These are phyloP conservation scores for Dictyostelium firmibasis DNA, from an alignment of 78 protist genomes.

Conservation along the genomic window DNA sequence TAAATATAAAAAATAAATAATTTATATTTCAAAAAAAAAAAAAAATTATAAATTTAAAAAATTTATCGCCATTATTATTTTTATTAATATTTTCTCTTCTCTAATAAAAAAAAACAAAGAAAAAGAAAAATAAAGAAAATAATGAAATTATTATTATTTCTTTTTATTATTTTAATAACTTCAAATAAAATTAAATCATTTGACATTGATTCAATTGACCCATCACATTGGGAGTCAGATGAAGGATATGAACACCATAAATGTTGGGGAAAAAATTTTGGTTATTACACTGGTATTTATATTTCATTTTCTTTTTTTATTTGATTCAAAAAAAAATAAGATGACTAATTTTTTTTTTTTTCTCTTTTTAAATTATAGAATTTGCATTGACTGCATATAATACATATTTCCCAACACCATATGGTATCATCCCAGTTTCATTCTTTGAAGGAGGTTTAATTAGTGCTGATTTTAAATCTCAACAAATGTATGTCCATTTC, in stretches of 20 bases:
- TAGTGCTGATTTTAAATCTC: background rate
- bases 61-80: too few species aligned
- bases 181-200: background rate
- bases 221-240: background rate
- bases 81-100: too few species aligned
- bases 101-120: background rate
- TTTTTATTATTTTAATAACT: background rate
- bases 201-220: background rate
- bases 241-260: background rate
- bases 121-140: background rate
- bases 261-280: background rate
- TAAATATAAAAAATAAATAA: too few species aligned
- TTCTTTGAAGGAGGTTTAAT: background rate
- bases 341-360: background rate
- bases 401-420: background rate
- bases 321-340: too few species aligned
- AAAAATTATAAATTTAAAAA: background rate
- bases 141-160: background rate
- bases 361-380: background rate
- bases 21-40: background rate
- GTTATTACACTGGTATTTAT: background rate
- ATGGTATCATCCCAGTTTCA: background rate
- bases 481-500: constrained; percentile 2
- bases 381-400: background rate
- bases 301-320: background rate